Base-by-base conservation (phyloP, 345 rosid genomes). In the Boechera retrofracta region DNA sequence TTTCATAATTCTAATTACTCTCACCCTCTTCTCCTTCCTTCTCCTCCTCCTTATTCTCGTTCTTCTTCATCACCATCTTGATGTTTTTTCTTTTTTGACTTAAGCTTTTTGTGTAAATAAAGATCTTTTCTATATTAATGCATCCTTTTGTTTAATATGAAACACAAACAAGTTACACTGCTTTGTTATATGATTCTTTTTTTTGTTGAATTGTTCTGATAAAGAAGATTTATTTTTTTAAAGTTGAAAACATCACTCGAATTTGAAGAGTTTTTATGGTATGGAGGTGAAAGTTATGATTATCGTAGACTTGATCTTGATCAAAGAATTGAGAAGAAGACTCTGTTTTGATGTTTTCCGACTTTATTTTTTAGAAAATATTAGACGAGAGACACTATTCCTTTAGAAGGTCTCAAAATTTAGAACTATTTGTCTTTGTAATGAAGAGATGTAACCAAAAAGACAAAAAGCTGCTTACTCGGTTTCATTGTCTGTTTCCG, bases 1-100 rank as follows among this genome's bases (percentile, higher is more conserved):
- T 91, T 78, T 49, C 72, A 84, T 41, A 66, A 81, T 18, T 67
- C 88, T 18, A 33, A 58, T 57, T 4, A 83, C 38, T 31, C 85
- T 69, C 53, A 24, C 7, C 77, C 55, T 49, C 79, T 16, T 48
- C 82, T 80, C 64, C 69, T 60, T 57, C 72, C 77, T 59, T 63
- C 68, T 39, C 54, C 74, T 51, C 9, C 45, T 57, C 10, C 42
- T 45, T 63, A 42, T 12, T 26, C 11, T 64, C 36, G 36, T 8
- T 13, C 49, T 35, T 35, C 8, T 35, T 35, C 38, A 28, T 28
- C 2, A 28, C 29, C 29, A 28, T 28, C 29, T 28, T 28, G 3
- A 28, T 28, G 42, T 51, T 12, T 16, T 59, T 60, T 15, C 16
- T 75, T 59, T 35, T 67, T 49, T 59, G 41, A 10, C 44, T 41